A percentile compares a stretch with the other conserved stretches of the same genome.
Conservation (phyloP, 1,284 basidiomycete genomes). For the Sporisorium scitamineum region DNA sequence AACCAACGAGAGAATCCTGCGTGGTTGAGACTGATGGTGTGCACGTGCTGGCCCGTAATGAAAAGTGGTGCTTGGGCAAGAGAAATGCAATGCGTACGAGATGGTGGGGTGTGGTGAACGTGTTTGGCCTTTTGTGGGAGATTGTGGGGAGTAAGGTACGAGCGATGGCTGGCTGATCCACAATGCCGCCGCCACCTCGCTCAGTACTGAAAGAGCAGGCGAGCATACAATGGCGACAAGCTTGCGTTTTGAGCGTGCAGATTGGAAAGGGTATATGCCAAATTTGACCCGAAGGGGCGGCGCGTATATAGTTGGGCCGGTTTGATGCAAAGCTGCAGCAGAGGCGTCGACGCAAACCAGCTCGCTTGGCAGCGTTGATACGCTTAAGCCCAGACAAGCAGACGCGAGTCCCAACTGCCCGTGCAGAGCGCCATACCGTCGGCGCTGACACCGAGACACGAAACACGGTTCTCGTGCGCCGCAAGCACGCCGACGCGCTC, state of each 20-base stretch:
- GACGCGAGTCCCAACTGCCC: constrained; percentile 98
- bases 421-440: constrained; percentile 99
- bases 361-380: neutral
- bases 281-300: neutral
- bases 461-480: constrained; percentile 97
- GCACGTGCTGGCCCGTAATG: neutral
- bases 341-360: neutral
- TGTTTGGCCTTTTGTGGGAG: neutral
- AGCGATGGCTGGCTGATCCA: constrained; percentile 4
- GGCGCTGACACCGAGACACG: constrained; percentile 92
- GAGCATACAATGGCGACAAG: neutral
- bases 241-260: neutral
- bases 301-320: neutral
- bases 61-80: neutral
- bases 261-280: constrained; percentile 31
- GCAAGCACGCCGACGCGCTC: constrained; percentile 96
- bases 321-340: constrained; percentile 1
- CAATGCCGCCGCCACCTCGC: neutral
- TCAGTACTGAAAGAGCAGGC: neutral
- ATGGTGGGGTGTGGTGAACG: neutral
- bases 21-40: neutral
- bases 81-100: constrained; percentile 8
- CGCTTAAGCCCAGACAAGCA: constrained; percentile 70
- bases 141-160: neutral
- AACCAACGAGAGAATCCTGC: neutral